Percentiles rank a stretch among this genome's conserved stretches.
Conservation (phyloP, 345 rosid species). For the Euphorbia tirucalli region DNA sequence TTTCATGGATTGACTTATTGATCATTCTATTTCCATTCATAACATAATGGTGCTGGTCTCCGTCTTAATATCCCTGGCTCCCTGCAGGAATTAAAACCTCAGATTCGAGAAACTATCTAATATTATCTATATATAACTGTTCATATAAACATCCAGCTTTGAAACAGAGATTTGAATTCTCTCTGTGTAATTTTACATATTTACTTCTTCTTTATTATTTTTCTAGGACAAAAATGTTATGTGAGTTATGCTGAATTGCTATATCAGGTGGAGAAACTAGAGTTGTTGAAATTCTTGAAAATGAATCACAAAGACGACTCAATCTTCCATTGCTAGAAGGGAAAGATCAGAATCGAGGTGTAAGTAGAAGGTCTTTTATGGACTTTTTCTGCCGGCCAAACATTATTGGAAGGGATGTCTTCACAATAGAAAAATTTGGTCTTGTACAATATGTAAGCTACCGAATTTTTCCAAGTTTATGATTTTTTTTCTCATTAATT, state of each 20-base stretch:
- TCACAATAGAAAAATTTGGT: slow-evolving; percentile 65
- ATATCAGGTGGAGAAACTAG: slow-evolving; percentile 67
- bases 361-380: slow-evolving; percentile 32
- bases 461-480: neutral
- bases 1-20: neutral
- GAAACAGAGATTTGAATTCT: neutral
- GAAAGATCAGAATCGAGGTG: slow-evolving; percentile 23
- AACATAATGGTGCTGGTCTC: neutral
- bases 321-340: slow-evolving; percentile 46
- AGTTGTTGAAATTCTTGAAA: slow-evolving; percentile 59
- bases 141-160: neutral
- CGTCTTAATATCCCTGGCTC: neutral
- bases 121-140: neutral
- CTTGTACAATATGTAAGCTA: slow-evolving; percentile 80
- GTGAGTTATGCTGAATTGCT: slow-evolving; percentile 8
- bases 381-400: slow-evolving; percentile 64
- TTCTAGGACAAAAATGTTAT: neutral
- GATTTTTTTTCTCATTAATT: neutral
- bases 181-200: too few species aligned
- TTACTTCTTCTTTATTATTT: neutral
- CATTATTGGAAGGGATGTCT: slow-evolving; percentile 60
- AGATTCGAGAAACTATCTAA: neutral
- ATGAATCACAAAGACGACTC: slow-evolving; percentile 41
- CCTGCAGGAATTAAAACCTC: neutral
- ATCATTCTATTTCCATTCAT: neutral